Percentiles rank a stretch among this genome's conserved stretches.
phyloP scores from a whole-genome alignment of 2,329 filamentous ascomycete species.

The Zopfia rhizophila region DNA sequence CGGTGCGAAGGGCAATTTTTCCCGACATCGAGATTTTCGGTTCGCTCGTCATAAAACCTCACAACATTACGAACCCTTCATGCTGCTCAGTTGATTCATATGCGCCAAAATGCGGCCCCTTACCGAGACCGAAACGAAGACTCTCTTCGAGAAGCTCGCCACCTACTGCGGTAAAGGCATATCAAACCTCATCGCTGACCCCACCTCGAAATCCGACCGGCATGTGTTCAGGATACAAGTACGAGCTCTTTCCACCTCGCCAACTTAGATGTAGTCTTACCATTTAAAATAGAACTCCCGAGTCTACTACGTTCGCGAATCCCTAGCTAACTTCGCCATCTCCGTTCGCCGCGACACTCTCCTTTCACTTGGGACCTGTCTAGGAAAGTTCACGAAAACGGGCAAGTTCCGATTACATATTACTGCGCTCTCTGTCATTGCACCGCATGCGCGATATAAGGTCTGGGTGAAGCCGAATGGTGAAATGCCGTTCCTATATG shows the following conservation, averaged over 20 bases:
- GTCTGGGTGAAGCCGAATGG: conserved; percentile 97
- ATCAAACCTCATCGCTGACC: conserved; percentile 72
- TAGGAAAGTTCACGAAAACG: conserved; percentile 96
- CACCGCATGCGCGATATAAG: conserved; percentile 93
- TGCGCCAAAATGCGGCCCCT: conserved; percentile 76
- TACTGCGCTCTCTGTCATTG: conserved; percentile 88
- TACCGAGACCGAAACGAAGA: conserved; percentile 80
- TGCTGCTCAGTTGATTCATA: not conserved
- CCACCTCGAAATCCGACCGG: conserved; percentile 44
- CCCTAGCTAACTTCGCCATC: conserved; percentile 89
- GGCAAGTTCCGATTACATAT: conserved; percentile 96
- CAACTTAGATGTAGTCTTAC: conserved; percentile 72
- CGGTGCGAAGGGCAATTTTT: conserved; percentile 29
- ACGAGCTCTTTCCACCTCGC: too few species aligned
- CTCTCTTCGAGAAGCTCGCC: conserved; percentile 90
- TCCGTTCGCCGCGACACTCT: conserved; percentile 84
- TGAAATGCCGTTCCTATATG: conserved; percentile 97
- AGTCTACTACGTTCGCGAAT: conserved; percentile 92
- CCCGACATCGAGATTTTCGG: conserved; percentile 32
- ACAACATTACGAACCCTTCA: conserved; percentile 2
- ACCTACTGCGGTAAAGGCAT: conserved; percentile 90
- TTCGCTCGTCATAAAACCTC: conserved; percentile 12
- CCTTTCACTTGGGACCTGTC: conserved; percentile 86
- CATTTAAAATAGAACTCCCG: conserved; percentile 73
- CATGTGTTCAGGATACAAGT: conserved; percentile 61